Evolutionary conservation across 2,329 filamentous ascomycete genomes (phyloP).

Genomic region (Tolypocladium guangdongense): DNA sequence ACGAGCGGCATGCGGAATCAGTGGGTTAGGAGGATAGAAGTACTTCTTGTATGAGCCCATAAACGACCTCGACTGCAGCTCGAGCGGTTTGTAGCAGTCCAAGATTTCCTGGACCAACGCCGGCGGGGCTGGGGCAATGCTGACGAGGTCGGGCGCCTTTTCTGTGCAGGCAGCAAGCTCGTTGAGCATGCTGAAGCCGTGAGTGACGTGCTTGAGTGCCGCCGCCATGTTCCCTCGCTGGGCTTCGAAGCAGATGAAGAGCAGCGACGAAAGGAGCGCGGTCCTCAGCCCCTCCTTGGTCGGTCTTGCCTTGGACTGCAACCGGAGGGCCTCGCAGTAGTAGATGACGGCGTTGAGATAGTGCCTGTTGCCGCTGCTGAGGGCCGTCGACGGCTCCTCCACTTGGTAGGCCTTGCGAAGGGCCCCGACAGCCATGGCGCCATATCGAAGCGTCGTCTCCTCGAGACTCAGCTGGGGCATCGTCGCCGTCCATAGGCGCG

Average conservation of each 20-base stretch:
- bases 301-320: conserved; percentile 25
- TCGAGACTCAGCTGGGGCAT: conserved; percentile 28
- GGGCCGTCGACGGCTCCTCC: conserved; percentile 9
- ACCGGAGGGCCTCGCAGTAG: conserved; percentile 29
- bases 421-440: conserved; percentile 29
- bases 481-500: conserved; percentile 26
- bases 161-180: conserved; percentile 24
- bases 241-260: conserved; percentile 31
- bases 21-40: conserved; percentile 15
- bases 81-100: conserved; percentile 27
- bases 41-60: conserved; percentile 25
- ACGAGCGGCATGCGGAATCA: not conserved
- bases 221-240: conserved; percentile 27
- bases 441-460: conserved; percentile 25
- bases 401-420: conserved; percentile 22
- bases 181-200: conserved; percentile 29
- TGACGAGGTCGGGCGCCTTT: conserved; percentile 23
- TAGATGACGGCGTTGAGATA: conserved; percentile 28
- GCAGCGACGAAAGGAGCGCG: conserved; percentile 25
- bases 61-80: conserved; percentile 27
- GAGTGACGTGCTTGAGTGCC: conserved; percentile 28
- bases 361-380: conserved; percentile 20
- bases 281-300: conserved; percentile 25
- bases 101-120: conserved; percentile 25
- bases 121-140: conserved; percentile 25